Evolutionary conservation across 495 filamentous ascomycete species (phyloP).

Genomic region (Elasticomyces elasticus): DNA sequence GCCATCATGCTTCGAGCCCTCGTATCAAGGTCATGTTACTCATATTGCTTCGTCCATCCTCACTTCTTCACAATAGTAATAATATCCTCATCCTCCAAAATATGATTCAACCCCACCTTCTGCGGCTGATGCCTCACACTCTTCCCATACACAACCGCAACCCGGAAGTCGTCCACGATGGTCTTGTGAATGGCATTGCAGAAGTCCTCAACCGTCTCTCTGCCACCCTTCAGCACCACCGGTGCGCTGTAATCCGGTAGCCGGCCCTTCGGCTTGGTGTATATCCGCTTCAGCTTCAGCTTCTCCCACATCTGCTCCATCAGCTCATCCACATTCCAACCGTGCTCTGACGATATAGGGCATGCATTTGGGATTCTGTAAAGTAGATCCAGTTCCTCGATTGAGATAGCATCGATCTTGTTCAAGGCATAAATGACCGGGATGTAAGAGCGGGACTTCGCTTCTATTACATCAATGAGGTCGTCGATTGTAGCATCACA

Average conservation of each 20-base stretch:
- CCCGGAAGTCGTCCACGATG: conserved; percentile 92
- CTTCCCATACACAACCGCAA: conserved; percentile 89
- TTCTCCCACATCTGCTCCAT: conserved; percentile 98
- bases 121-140: conserved; percentile 99
- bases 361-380: conserved; percentile 95
- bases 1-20: too few species aligned
- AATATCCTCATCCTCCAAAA: conserved; percentile 94
- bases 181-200: conserved; percentile 94
- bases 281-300: conserved; percentile 78
- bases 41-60: background rate
- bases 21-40: too few species aligned
- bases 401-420: conserved; percentile 97
- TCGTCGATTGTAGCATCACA: conserved; percentile 91
- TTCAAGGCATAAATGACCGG: conserved; percentile 97
- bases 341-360: conserved; percentile 94
- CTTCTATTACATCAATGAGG: conserved; percentile 90
- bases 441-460: conserved; percentile 91
- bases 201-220: conserved; percentile 92
- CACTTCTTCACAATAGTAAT: conserved; percentile 49
- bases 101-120: conserved; percentile 81
- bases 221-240: conserved; percentile 72
- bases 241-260: conserved; percentile 85
- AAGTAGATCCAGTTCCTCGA: conserved; percentile 90
- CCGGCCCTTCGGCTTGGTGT: conserved; percentile 96
- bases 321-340: conserved; percentile 96